Evolutionary conservation across 495 filamentous ascomycete species (phyloP).

Genomic region (Jackrogersella multiformis): DNA sequence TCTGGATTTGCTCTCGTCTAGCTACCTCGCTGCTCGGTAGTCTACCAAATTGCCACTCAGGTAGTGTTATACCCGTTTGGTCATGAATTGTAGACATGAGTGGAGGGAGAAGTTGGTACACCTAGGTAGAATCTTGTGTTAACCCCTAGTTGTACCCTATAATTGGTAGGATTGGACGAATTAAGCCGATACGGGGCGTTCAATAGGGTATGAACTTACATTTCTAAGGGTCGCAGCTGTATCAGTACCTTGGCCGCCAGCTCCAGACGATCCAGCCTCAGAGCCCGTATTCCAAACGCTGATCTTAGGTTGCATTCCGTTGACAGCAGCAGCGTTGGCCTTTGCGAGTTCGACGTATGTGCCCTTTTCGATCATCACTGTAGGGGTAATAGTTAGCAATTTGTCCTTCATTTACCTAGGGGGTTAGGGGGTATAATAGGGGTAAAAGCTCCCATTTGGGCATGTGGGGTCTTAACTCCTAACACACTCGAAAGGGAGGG

Average conservation of each 20-base stretch:
- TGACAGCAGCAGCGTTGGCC: slow-evolving; percentile 74
- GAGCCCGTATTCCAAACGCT: slow-evolving; percentile 84
- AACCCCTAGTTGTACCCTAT: no score
- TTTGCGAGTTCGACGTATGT: slow-evolving; percentile 71
- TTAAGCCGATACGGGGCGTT: neutral
- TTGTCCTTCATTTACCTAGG: neutral
- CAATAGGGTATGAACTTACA: slow-evolving; percentile 21
- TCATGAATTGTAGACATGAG: slow-evolving; percentile 83
- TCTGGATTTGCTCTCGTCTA: slow-evolving; percentile 6
- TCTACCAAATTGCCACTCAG: slow-evolving; percentile 72
- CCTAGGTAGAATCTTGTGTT: slow-evolving; percentile 47
- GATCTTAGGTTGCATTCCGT: slow-evolving; percentile 86
- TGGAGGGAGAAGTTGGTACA: slow-evolving; percentile 82
- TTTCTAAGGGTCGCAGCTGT: slow-evolving; percentile 55
- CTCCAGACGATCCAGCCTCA: slow-evolving; percentile 47
- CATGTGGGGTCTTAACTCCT: no score
- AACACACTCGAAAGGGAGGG: neutral
- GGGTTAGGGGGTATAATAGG: no score
- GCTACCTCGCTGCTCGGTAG: slow-evolving; percentile 44
- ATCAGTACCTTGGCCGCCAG: slow-evolving; percentile 47
- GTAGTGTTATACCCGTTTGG: slow-evolving; percentile 80
- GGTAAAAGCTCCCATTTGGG: no score
- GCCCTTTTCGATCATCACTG: slow-evolving; percentile 75
- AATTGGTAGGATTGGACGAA: no score
- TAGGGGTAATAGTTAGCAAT: neutral